Evolutionary conservation across 257 asterid genomes (phyloP), one percentile per base, ranked within the genome.

Genomic region (Gentiana straminea): DNA sequence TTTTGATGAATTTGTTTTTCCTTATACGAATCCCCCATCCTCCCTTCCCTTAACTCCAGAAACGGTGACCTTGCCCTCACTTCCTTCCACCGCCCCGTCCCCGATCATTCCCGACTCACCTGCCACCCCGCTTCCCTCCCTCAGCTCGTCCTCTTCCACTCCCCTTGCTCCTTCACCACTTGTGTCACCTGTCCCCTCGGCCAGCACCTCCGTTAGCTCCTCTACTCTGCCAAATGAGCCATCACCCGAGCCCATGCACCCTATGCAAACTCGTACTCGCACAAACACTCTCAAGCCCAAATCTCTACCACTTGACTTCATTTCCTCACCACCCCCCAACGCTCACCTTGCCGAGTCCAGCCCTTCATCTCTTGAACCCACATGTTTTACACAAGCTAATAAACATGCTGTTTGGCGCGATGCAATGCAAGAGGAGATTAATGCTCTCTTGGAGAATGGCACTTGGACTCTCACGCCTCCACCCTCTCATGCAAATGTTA

Each of bases 391-490:
- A 33, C 13, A 10, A 34, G 11, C n/a, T 33, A 4, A 13, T n/a
- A 2, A 34, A 47, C 3, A 5, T 3, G 6, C 54, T 15, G 54
- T n/a, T 5, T 51, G 54, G 54, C 24, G 54, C 24, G 5, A n/a
- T 13, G 54, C 54, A 3, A 38, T 38, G 44, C 3, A 7, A 3
- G 7, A 3, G 4, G 44, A 38, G 7, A 3, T 38, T 38, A 9
- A 51, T 51, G 54, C 35, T 51, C 33, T 59, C 41, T 49, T 59
- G n/a, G 2, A 5, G 10, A 65, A 65, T 44, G 13, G 35, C 7
- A 65, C 65, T 1, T 59, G 71, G 65, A 1, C 44, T 3, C 46
- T 66, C 0, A 54, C 52, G 7, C 65, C 60, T 24, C 7, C 13
- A 6, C 8, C 41, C 4, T 56, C 60, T 0, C n/a, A n/a, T n/a